Evolutionary conservation across 495 filamentous ascomycete species (phyloP), one percentile per base, ranked within the genome.

Genomic region (Ramalina intermedia): DNA sequence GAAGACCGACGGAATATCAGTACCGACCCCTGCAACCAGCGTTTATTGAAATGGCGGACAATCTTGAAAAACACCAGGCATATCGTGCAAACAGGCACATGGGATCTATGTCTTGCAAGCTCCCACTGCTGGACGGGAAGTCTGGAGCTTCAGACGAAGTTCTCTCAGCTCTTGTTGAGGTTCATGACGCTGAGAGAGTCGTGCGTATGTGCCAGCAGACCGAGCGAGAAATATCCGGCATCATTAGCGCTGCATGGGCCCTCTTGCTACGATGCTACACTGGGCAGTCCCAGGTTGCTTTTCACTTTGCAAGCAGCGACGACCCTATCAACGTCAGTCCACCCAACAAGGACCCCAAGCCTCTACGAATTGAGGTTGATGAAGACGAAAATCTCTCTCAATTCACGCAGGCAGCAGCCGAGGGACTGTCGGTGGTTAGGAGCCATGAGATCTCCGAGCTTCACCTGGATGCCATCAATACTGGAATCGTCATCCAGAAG

Each of bases 181-280:
- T 41, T 37, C 21, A 44, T 3, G n/a, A 37, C 24, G 13, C 6
- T 3, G 52, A 24, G 40, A 50, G 7, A 4, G 4, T 50, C 7
- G 40, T 38, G 2, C 9, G 33, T 8, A 9, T 50, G 4, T 37
- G 18, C 18, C 26, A 41, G 21, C 39, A 12, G 27, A 44, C 21
- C 16, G 27, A n/a, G 17, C 41, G 9, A 27, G 20, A 44, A 6
- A 12, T 21, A 44, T 41, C 39, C 21, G 39, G 39, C 7, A 13
- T 54, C 17, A 17, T 54, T 14, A 48, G 44, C 35, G 52, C 54
- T 16, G 72, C 69, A 6, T 81, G 78, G 78, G 74, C 68, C 2
- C 61, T 80, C 17, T 68, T 78, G 0, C 61, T 81, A 4, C 66
- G 67, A 24, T 61, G 61, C 17, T 75, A 74, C 50, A 76, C 73